Conservation (phyloP, 257 asterid species). For the Ajuga chamaepitys region DNA sequence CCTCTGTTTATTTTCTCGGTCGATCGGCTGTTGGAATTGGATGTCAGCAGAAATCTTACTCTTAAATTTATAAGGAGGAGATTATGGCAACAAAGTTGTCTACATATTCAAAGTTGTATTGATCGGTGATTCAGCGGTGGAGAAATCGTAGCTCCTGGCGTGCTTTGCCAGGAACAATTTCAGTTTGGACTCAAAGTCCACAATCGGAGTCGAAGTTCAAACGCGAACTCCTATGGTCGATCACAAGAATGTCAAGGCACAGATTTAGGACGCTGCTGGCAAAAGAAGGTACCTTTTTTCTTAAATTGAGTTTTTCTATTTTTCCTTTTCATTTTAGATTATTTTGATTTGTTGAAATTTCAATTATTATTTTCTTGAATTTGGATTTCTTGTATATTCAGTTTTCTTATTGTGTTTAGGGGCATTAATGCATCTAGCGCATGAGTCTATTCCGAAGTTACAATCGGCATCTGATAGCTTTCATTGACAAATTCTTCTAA, state of each 20-base stretch:
- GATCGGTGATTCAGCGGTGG: constrained; percentile 83
- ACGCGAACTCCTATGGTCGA: constrained; percentile 59
- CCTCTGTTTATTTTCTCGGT: neutral
- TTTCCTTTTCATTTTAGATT: too few species aligned
- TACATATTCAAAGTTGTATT: constrained; percentile 69
- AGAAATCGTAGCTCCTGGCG: constrained; percentile 74
- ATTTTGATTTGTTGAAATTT: too few species aligned
- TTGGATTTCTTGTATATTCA: neutral
- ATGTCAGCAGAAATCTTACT: constrained; percentile 20
- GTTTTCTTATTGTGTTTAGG: neutral
- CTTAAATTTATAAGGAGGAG: constrained; percentile 65
- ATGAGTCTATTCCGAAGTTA: too few species aligned
- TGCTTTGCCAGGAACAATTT: constrained; percentile 69
- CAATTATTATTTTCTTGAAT: neutral
- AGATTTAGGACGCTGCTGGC: constrained; percentile 95
- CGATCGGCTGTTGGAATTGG: neutral
- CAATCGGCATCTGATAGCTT: too few species aligned
- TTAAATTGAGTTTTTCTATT: too few species aligned
- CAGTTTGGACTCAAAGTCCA: constrained; percentile 67
- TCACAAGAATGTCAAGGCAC: constrained; percentile 65
- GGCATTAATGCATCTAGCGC: neutral
- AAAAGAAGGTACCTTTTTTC: constrained; percentile 68
- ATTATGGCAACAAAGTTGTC: constrained; percentile 52
- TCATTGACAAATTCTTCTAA: too few species aligned
- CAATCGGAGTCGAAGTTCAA: constrained; percentile 80